phyloP scores from a whole-genome alignment of 176 grass and related monocot genomes.

The Microstegium vimineum region DNA sequence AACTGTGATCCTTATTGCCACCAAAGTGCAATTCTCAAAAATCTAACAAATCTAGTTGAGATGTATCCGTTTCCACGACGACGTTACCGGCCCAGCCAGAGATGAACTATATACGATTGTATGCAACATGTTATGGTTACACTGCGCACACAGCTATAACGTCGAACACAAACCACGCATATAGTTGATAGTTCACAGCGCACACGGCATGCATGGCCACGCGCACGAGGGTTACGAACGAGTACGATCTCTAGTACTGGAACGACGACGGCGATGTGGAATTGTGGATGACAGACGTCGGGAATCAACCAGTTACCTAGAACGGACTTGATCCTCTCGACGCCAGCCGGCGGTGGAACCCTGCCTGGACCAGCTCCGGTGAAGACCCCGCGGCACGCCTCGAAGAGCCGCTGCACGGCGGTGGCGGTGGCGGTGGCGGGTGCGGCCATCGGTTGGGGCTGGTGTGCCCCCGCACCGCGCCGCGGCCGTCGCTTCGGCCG shows the following conservation, averaged over 20 bases:
- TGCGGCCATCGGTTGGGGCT: neutral
- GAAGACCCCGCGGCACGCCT: constrained; percentile 33
- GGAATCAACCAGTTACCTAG: constrained; percentile 5
- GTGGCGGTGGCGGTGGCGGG: too few relatives aligned
- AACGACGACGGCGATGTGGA: too few relatives aligned
- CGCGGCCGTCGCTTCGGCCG: neutral
- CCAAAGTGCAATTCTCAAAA: neutral
- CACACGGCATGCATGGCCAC: neutral
- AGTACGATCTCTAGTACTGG: too few relatives aligned
- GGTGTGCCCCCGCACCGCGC: neutral
- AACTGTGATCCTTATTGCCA: neutral
- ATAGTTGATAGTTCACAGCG: neutral
- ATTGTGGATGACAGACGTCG: too few relatives aligned
- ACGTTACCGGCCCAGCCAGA: neutral
- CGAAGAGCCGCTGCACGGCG: constrained; percentile 24
- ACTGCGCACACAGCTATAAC: neutral
- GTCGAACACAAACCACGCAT: neutral
- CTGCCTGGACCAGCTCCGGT: neutral
- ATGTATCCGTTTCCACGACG: neutral
- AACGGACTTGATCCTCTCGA: constrained; percentile 31
- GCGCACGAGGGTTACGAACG: neutral
- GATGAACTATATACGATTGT: neutral
- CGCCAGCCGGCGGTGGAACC: neutral
- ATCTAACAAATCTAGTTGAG: neutral
- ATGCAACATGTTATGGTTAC: neutral